Percentiles rank a stretch among this genome's conserved stretches.
Conservation (phyloP, 139 green algal species). For the Micractinium conductrix region DNA sequence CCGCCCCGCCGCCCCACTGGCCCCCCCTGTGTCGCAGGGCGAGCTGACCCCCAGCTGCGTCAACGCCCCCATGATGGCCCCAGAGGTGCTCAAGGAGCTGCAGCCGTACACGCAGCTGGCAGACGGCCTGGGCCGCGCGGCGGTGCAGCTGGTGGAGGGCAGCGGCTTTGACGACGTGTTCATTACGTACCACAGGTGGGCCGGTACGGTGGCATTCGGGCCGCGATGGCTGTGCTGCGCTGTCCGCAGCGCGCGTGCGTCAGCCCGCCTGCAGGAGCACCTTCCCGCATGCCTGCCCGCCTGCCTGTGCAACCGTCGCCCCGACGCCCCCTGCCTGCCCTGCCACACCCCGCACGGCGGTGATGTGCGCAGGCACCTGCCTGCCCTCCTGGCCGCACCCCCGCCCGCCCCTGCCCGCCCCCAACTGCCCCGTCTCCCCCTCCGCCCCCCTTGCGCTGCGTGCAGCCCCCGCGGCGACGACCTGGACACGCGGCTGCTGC, state of each 20-base stretch:
- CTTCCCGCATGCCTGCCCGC: background rate
- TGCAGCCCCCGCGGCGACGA: conserved; percentile 75
- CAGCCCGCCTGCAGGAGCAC: too few species aligned
- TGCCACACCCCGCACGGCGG: too few species aligned
- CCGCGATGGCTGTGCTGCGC: conserved; percentile 27
- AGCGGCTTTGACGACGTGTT: conserved; percentile 83
- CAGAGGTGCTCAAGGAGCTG: conserved; percentile 94
- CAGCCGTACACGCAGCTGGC: conserved; percentile 87
- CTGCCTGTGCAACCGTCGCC: too few species aligned
- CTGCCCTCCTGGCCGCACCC: background rate
- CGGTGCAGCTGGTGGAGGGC: conserved; percentile 68
- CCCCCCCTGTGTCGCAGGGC: conserved; percentile 51
- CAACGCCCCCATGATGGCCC: conserved; percentile 93
- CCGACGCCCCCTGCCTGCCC: too few species aligned
- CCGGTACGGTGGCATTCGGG: background rate
- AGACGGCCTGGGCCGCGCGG: conserved; percentile 74
- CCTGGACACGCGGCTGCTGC: conserved; percentile 93
- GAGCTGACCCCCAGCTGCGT: conserved; percentile 89
- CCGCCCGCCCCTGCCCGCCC: background rate
- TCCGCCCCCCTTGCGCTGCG: background rate
- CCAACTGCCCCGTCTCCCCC: too few species aligned
- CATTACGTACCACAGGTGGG: conserved; percentile 79
- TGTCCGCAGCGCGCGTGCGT: too few species aligned
- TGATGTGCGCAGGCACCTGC: too few species aligned
- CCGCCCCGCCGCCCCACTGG: conserved; percentile 1